Evolutionary conservation across 768 basidiomycete genomes (phyloP).

Genomic region (Tubosaeta sp.): DNA sequence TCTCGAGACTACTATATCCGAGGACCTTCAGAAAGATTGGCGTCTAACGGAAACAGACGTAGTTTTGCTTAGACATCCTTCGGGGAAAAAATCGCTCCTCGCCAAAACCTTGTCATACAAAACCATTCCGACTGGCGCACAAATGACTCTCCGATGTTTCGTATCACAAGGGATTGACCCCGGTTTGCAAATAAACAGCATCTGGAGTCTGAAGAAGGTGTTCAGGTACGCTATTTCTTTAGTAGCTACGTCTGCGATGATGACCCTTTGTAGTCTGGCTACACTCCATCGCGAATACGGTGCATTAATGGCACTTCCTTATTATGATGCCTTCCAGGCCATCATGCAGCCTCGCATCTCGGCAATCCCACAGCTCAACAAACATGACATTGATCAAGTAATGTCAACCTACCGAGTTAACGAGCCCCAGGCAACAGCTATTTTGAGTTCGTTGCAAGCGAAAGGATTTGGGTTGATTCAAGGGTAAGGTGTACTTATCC

Average conservation of each 20-base stretch:
- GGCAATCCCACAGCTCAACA: slow-evolving; percentile 40
- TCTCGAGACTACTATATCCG: slow-evolving; percentile 61
- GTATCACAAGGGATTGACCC: slow-evolving; percentile 43
- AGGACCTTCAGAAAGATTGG: slow-evolving; percentile 64
- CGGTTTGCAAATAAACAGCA: slow-evolving; percentile 58
- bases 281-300: slow-evolving; percentile 92
- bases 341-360: slow-evolving; percentile 69
- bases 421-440: slow-evolving; percentile 90
- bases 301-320: slow-evolving; percentile 76
- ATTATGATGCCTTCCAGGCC: slow-evolving; percentile 71
- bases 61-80: slow-evolving; percentile 66
- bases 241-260: not conserved
- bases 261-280: slow-evolving; percentile 55
- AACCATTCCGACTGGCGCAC: slow-evolving; percentile 41
- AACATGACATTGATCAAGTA: slow-evolving; percentile 51
- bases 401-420: slow-evolving; percentile 78
- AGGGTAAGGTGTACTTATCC: slow-evolving; percentile 55
- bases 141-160: slow-evolving; percentile 58
- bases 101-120: slow-evolving; percentile 63
- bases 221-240: slow-evolving; percentile 53
- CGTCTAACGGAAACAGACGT: slow-evolving; percentile 79
- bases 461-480: slow-evolving; percentile 90
- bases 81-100: slow-evolving; percentile 51
- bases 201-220: slow-evolving; percentile 76
- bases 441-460: slow-evolving; percentile 65